phyloP scores from a whole-genome alignment of 164 flowering plant genomes.

The Malania oleifera region DNA sequence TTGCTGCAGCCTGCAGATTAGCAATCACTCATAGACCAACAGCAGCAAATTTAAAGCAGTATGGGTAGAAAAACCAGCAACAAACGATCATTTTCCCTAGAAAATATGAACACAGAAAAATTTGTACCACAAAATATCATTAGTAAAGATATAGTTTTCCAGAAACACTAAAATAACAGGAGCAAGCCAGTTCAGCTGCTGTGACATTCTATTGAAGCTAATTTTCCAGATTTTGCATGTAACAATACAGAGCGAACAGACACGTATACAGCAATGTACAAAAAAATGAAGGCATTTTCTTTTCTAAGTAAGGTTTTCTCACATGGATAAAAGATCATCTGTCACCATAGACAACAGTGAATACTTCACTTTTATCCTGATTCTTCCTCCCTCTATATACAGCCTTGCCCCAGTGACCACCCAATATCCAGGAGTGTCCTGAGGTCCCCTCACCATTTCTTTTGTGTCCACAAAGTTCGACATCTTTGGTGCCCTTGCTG shows the following conservation, averaged over 20 bases:
- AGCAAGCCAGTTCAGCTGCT: too few species aligned
- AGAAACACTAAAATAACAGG: too few species aligned
- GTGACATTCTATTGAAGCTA: background rate
- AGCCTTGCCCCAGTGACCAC: conserved; percentile 91
- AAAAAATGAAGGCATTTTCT: too few species aligned
- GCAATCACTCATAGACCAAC: too few species aligned
- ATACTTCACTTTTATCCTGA: conserved; percentile 68
- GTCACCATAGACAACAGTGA: conserved; percentile 56
- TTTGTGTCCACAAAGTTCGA: conserved; percentile 57
- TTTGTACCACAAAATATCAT: too few species aligned
- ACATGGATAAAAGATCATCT: conserved; percentile 42
- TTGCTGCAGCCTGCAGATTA: too few species aligned
- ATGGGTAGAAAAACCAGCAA: too few species aligned
- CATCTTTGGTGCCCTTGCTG: conserved; percentile 44
- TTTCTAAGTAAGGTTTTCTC: conserved; percentile 7
- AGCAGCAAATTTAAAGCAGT: too few species aligned
- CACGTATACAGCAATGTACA: conserved; percentile 3
- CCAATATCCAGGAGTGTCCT: conserved; percentile 87
- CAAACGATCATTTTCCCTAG: too few species aligned
- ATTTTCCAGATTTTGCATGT: conserved; percentile 1
- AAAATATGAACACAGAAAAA: too few species aligned
- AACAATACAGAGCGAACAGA: too few species aligned
- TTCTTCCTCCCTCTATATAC: conserved; percentile 58
- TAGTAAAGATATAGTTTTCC: too few species aligned
- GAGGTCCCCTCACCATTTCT: conserved; percentile 84